Conservation (phyloP, 306 rosid species). For the Senna tora region DNA sequence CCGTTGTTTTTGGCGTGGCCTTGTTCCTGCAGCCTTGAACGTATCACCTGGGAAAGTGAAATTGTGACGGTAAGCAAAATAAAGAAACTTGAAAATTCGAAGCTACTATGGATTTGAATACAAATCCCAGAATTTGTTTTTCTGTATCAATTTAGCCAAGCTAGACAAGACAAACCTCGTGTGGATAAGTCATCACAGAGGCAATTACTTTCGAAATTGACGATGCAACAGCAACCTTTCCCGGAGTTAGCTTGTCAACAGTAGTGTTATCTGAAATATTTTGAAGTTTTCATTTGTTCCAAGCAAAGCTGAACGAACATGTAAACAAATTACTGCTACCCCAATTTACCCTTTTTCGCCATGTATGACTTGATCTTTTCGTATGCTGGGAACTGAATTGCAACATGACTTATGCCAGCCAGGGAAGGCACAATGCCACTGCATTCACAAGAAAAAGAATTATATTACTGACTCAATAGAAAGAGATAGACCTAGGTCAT, state of each 20-base stretch:
- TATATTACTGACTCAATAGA: constrained; percentile 29
- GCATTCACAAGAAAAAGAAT: constrained; percentile 42
- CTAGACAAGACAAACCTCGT: constrained; percentile 60
- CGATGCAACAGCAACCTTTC: constrained; percentile 73
- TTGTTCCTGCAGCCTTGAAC: constrained; percentile 95
- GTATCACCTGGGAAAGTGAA: constrained; percentile 60
- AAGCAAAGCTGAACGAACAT: constrained; percentile 24
- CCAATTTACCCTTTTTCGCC: constrained; percentile 68
- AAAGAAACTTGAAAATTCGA: constrained; percentile 4
- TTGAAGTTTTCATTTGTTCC: constrained; percentile 13
- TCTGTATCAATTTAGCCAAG: constrained; percentile 2
- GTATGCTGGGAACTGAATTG: constrained; percentile 90
- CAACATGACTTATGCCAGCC: constrained; percentile 96
- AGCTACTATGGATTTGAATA: not conserved
- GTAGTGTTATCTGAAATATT: constrained; percentile 70
- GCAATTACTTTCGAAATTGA: constrained; percentile 85
- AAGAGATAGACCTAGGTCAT: constrained; percentile 9
- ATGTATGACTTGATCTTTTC: constrained; percentile 77
- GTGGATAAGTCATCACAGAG: constrained; percentile 86
- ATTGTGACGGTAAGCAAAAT: constrained; percentile 5
- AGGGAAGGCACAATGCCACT: constrained; percentile 93
- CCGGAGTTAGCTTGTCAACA: constrained; percentile 69
- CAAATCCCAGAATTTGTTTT: not conserved
- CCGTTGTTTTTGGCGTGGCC: constrained; percentile 67
- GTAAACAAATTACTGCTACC: not conserved